Evolutionary conservation across 805 yeast genomes (phyloP), one percentile per base, ranked within the genome.

Genomic region (Lachancea quebecensis): DNA sequence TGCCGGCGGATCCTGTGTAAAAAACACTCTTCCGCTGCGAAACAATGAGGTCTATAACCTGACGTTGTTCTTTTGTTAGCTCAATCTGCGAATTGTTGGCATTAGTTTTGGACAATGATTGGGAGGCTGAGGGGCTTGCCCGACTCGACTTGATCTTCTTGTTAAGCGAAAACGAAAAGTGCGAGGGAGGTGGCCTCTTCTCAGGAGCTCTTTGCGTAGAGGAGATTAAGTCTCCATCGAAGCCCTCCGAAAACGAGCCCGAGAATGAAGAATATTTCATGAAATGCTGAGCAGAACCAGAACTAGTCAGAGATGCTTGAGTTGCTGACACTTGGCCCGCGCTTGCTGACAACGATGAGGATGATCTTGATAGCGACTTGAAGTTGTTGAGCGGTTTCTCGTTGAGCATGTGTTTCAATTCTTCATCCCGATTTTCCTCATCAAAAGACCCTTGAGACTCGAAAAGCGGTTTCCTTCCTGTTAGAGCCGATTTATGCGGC

Each of bases 1-100:
- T 85, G 65, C 95, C 95, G 0, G 95, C 95, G 50, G 85, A 77
- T 45, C 95, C 95, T 0, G 95, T 85, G 56, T 80, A 85, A 53
- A 85, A 85, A 1, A 85, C 71, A 50, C 75, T 83, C 37, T 67
- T 56, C 2, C 74, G 70, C 17, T 73, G 72, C 12, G 70, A 63
- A 6, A 82, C 70, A 8, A 81, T 79, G 10, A 73, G 59, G 17
- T 74, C 68, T 7, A 84, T 52, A 6, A 85, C 80, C 18, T 57
- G 56, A 44, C 65, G 60, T 61, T 80, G 86, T 59, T 80, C 85
- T 7, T 56, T 59, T 14, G 73, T 65, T 6, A 70, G 55, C 4
- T 53, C 42, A 10, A 64, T 27, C 15, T 31, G 47, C 3, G 53
- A 29, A 18, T 15, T 12, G 35, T 4, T 25, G 6, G 11, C 17